Evolutionary conservation across 2,329 filamentous ascomycete genomes (phyloP), one percentile per base, ranked within the genome.

Genomic region (Calonectria ilicicola): DNA sequence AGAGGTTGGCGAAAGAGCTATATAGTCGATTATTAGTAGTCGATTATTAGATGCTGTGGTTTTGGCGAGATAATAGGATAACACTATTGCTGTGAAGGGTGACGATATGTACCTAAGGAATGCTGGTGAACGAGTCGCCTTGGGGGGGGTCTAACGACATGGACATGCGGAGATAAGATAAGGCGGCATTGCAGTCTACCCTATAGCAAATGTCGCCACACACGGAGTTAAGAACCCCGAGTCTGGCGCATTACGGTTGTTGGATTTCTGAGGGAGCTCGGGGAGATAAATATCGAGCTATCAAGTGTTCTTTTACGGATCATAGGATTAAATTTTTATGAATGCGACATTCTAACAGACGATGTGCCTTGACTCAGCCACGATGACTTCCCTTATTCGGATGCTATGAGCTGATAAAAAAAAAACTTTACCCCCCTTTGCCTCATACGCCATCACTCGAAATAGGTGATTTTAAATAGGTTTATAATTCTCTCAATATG

Each of bases 401-500:
- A n/a, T n/a, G n/a, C n/a, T n/a, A n/a, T 10, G 32, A 35, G 12
- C 7, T 12, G 32, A 10, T 35, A 10, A 35, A 35, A 35, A 3
- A 6, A 35, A 35, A 10, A 9, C 9, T 12, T 35, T 10, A 10
- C 3, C 12, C 12, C 10, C 9, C 12, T 35, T 35, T 35, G 32
- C 3, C 10, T 35, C 12, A 35, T 9, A 12, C 3, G 12, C 6
- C 32, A 12, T 35, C 3, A 8, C 10, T 35, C 10, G 7, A 35
- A 35, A 10, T 14, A 35, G 32, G 32, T 10, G 32, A 35, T 14
- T n/a, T n/a, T n/a, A n/a, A n/a, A n/a, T n/a, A n/a, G n/a, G n/a
- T 72, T 75, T 64, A 67, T 70, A 49, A 78, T 73, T 5, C 76
- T 35, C 49, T 69, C 70, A 3, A 78, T 70, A 12, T 77, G 71